Base-by-base conservation (phyloP, 2,329 filamentous ascomycete species). In the Fusarium phyllophilum region DNA sequence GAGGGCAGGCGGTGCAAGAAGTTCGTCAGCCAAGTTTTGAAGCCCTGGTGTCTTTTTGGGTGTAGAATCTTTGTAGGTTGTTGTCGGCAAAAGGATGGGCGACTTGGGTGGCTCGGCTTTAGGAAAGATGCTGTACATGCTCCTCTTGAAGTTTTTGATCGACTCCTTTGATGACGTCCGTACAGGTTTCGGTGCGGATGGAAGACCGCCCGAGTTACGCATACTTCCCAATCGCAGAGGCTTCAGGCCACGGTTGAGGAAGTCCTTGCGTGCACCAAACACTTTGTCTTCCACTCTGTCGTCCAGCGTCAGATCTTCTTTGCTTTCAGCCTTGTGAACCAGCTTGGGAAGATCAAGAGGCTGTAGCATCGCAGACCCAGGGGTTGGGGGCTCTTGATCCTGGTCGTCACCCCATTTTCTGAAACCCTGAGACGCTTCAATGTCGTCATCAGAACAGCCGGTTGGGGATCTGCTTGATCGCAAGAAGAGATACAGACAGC, bases 401-500 rank as follows among this genome's bases (percentile, higher is more conserved):
- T 64, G 67, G 55, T 29, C 72, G 51, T 60, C 64, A n/a, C 29
- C 58, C 64, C 62, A 71, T 72, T 58, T 72, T 68, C 68, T 76
- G 68, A 65, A 71, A n/a, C 49, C 48, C 38, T 55, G 67, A 34
- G 46, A 42, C 29, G 55, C 59, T 52, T 52, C 65, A 31, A 60
- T 72, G 26, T 67, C 58, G 29, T 66, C 65, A 81, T 85, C 83
- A 55, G 84, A 83, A 75, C 84, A 83, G 62, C 81, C 86, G 57
- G 90, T 89, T 33, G 88, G 88, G 18, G 87, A 85, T 20, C 87
- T 89, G 72, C 89, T 91, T 7, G 90, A 90, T 72, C 91, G 88
- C 56, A 94, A 84, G 75, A 93, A 91, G 14, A 93, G 83, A 75
- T 93, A 91, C 31, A 93, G 85, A 22, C 90, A 87, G 8, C 91